A percentile compares a stretch with the other conserved stretches of the same genome.
These are phyloP conservation scores for Neofusicoccum laricinum DNA, from an alignment of 2,329 filamentous ascomycete species.

Conservation along the genomic window DNA sequence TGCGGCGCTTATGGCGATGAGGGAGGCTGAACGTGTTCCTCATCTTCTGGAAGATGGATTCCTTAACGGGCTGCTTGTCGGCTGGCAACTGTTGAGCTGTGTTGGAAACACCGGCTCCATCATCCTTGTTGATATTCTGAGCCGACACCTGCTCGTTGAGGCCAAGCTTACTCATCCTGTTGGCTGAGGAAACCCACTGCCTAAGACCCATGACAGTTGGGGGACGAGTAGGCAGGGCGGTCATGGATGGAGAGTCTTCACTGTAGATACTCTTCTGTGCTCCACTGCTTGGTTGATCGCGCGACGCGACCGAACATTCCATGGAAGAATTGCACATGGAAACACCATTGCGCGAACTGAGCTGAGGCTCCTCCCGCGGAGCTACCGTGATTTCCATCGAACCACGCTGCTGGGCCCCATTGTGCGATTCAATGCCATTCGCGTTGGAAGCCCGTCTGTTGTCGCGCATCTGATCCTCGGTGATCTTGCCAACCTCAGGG, in stretches of 20 bases:
- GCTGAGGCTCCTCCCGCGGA: not conserved
- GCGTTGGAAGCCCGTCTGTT: not conserved
- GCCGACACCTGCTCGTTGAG: not conserved
- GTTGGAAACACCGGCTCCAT: not conserved
- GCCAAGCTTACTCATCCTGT: not conserved
- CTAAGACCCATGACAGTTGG: not conserved
- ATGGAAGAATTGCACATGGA: not conserved
- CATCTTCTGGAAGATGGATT: not conserved
- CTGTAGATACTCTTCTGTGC: not conserved
- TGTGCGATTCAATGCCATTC: not conserved
- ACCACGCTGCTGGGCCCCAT: not conserved
- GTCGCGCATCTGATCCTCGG: not conserved
- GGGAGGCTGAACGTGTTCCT: not conserved
- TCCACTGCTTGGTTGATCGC: too few relatives aligned
- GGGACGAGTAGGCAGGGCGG: not conserved
- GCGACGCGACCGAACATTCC: not conserved
- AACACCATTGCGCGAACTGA: not conserved
- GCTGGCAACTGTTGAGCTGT: not conserved
- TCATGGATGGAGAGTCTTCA: not conserved
- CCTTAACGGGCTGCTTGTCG: not conserved
- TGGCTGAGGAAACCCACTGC: not conserved
- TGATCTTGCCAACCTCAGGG: not conserved
- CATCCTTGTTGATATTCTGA: not conserved
- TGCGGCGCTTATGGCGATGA: not conserved
- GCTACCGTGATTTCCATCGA: not conserved